Base-by-base conservation (phyloP, 2,329 filamentous ascomycete genomes). In the Colletotrichum lini region DNA sequence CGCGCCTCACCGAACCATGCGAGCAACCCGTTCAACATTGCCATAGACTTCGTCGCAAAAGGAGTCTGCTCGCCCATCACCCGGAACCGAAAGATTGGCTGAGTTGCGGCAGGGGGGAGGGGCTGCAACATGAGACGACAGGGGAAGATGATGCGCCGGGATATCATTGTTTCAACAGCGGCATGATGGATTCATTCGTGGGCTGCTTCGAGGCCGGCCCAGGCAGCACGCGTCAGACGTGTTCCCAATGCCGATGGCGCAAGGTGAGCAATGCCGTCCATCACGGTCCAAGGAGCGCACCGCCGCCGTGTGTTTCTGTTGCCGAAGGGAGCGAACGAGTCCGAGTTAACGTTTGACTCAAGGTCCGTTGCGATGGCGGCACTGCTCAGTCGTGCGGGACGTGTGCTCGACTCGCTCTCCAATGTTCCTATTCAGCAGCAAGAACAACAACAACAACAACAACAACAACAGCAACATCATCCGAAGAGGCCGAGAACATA, bases 381-480 rank as follows among this genome's bases (percentile, higher is more conserved):
- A 75, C 73, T 40, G 73, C 75, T 15, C 64, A 76, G 16, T 53
- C 50, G 30, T 82, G 80, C 57, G 74, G 76, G 2, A 81, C 81
- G 65, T 82, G 80, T 67, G 74, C 78, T 50, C 79, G 80, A 35
- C 65, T 82, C 8, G 75, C 75, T 10, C 80, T 81, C 65, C 76
- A 77, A 44, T 82, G 80, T 64, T 82, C 80, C 16, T 79, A 81
- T 58, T 38, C 60, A 21, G 9, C 38, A 23, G 23, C 3, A 26
- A 26, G 3, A 26, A 3, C 2, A 26, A 26, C 23, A 26, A 3
- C 23, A 26, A 26, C 23, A 26, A 26, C 23, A 26, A 26, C 23
- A 26, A 3, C 23, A 26, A 26, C 2, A 26, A 26, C 23, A 26
- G 23, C 23, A 26, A 26, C 23, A 26, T 26, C 23, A 26, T 26